phyloP scores from a whole-genome alignment of 1,139 yeast genomes.

The Protomyces inouyei region DNA sequence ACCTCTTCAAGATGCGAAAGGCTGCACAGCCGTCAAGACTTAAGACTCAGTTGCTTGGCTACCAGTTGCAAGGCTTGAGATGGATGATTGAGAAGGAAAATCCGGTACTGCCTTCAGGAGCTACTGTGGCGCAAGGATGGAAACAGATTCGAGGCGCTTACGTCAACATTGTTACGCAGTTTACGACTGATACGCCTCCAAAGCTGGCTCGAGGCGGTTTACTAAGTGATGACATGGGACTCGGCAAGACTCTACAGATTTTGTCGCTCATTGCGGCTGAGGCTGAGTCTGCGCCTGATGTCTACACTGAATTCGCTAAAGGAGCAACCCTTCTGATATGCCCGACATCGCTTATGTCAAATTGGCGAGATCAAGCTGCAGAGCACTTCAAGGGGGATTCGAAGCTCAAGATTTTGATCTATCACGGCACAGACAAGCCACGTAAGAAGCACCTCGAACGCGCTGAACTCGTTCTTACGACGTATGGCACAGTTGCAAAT shows the following conservation, averaged over 20 bases:
- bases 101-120: constrained; percentile 27
- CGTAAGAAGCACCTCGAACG: constrained; percentile 36
- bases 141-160: constrained; percentile 63
- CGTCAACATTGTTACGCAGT: constrained; percentile 27
- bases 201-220: constrained; percentile 60
- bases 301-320: neutral
- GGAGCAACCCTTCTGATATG: constrained; percentile 74
- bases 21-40: constrained; percentile 30
- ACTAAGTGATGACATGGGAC: constrained; percentile 93
- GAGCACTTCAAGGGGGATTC: constrained; percentile 45
- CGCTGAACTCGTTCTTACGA: constrained; percentile 62
- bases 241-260: constrained; percentile 87
- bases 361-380: constrained; percentile 78
- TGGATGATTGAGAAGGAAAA: constrained; percentile 66
- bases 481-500: constrained; percentile 79
- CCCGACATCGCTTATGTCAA: constrained; percentile 84
- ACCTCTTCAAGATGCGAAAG: constrained; percentile 25
- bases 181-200: constrained; percentile 18
- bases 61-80: constrained; percentile 80
- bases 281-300: constrained; percentile 7
- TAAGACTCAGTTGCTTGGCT: constrained; percentile 54
- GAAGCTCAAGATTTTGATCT: constrained; percentile 44
- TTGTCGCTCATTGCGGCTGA: constrained; percentile 56
- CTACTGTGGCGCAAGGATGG: constrained; percentile 29
- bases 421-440: constrained; percentile 62